phyloP scores from a whole-genome alignment of 805 yeast genomes.

The Ogataea naganishii region DNA sequence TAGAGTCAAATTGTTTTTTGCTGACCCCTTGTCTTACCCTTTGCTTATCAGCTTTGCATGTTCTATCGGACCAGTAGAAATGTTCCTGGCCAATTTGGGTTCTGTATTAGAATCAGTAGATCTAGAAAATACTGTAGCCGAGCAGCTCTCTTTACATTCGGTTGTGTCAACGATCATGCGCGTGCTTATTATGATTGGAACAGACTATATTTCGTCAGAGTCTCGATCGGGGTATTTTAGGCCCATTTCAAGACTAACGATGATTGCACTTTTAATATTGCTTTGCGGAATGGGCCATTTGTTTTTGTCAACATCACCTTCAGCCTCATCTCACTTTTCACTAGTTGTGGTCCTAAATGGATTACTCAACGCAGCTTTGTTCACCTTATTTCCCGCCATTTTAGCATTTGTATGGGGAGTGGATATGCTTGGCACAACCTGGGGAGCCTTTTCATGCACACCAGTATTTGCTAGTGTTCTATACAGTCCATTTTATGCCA shows the following conservation, averaged over 20 bases:
- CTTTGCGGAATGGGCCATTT: constrained; percentile 20
- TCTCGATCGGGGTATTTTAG: constrained; percentile 5
- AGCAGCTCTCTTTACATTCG: constrained; percentile 52
- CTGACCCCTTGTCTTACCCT: constrained; percentile 57
- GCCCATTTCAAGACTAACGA: constrained; percentile 19
- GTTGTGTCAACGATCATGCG: constrained; percentile 64
- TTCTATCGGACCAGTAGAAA: constrained; percentile 77
- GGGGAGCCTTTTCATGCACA: constrained; percentile 85
- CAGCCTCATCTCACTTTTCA: constrained; percentile 11
- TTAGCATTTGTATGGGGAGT: constrained; percentile 83
- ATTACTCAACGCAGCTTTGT: constrained; percentile 59
- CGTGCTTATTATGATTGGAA: constrained; percentile 53
- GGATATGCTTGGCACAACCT: constrained; percentile 81
- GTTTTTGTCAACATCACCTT: constrained; percentile 19
- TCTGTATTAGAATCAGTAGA: constrained; percentile 37
- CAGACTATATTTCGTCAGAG: constrained; percentile 48
- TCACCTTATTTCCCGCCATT: constrained; percentile 80
- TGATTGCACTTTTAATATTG: constrained; percentile 16
- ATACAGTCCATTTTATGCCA: constrained; percentile 4
- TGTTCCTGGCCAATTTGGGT: constrained; percentile 79
- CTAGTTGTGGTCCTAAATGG: constrained; percentile 19
- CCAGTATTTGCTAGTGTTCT: constrained; percentile 28
- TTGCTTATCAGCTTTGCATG: constrained; percentile 55
- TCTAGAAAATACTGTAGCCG: constrained; percentile 19
- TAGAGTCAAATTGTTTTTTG: constrained; percentile 20